Evolutionary conservation across 148 eudicot species (phyloP).

Genomic region (Rhododendron henanense): DNA sequence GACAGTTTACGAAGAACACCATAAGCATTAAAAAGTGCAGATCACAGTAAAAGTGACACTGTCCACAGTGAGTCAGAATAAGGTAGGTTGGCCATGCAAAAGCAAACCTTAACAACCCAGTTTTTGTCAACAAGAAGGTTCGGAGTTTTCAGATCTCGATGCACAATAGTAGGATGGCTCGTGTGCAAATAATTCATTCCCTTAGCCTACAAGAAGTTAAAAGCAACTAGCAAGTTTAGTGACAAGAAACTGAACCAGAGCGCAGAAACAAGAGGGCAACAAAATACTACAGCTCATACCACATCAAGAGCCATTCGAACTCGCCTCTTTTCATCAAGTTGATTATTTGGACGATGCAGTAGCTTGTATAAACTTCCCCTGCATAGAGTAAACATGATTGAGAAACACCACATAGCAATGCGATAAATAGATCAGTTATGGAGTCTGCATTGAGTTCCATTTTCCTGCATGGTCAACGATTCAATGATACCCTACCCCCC

Average conservation of each 20-base stretch:
- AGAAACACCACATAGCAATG: neutral
- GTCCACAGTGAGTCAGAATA: neutral
- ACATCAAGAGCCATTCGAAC: conserved; percentile 96
- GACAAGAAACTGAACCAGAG: conserved; percentile 9
- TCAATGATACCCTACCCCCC: neutral
- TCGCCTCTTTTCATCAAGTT: conserved; percentile 78
- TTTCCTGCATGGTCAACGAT: conserved; percentile 3
- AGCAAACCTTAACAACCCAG: conserved; percentile 91
- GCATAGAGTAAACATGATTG: conserved; percentile 17
- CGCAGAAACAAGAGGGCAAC: neutral
- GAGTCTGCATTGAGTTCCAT: neutral
- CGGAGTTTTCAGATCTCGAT: conserved; percentile 94
- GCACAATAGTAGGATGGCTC: conserved; percentile 84
- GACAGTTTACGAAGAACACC: neutral
- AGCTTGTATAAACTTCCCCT: conserved; percentile 94
- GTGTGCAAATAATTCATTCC: conserved; percentile 99
- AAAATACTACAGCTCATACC: conserved; percentile 41
- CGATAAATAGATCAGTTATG: neutral
- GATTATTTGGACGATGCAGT: conserved; percentile 74
- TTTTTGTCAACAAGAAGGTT: conserved; percentile 97
- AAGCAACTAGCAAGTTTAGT: neutral
- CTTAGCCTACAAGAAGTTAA: conserved; percentile 62
- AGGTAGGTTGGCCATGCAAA: neutral
- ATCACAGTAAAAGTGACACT: neutral
- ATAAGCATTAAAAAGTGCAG: neutral